Evolutionary conservation across 192 early-diverging fungal species (phyloP).

Genomic region (Dissophora ornata): DNA sequence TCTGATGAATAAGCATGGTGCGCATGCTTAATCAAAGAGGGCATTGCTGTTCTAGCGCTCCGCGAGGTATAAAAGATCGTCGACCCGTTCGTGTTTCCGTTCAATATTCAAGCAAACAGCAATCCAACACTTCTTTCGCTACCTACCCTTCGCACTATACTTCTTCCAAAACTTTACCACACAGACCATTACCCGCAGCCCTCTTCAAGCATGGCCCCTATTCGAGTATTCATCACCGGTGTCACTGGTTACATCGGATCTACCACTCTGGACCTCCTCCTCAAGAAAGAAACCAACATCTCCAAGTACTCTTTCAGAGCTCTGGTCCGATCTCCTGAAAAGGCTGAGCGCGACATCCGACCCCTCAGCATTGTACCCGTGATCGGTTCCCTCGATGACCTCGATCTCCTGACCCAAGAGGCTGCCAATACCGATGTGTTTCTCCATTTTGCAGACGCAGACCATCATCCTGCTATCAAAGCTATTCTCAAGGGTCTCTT

Average conservation of each 20-base stretch:
- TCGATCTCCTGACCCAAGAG: constrained; percentile 10
- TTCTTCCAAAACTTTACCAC: too few relatives aligned
- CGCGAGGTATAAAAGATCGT: too few relatives aligned
- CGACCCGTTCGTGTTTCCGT: too few relatives aligned
- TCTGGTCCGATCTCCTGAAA: constrained; percentile 26
- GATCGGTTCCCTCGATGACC: constrained; percentile 35
- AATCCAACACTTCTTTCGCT: too few relatives aligned
- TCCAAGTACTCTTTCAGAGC: constrained; percentile 15
- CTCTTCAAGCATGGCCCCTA: too few relatives aligned
- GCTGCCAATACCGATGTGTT: constrained; percentile 39
- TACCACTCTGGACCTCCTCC: constrained; percentile 26
- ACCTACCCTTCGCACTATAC: too few relatives aligned
- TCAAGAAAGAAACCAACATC: constrained; percentile 21
- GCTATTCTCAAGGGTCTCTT: constrained; percentile 31
- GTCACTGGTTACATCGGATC: constrained; percentile 46
- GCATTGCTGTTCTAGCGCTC: too few relatives aligned
- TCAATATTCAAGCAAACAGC: too few relatives aligned
- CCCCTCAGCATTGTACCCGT: constrained; percentile 38
- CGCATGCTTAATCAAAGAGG: too few relatives aligned
- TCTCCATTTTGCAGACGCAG: constrained; percentile 31
- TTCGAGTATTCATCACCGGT: constrained; percentile 33
- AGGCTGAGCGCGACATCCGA: constrained; percentile 24
- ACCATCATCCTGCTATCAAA: constrained; percentile 28
- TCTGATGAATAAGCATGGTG: too few relatives aligned
- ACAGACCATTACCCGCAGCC: too few relatives aligned